Evolutionary conservation across 129 eudicot species (phyloP), one percentile per base, ranked within the genome.

Genomic region (Calendula officinalis): DNA sequence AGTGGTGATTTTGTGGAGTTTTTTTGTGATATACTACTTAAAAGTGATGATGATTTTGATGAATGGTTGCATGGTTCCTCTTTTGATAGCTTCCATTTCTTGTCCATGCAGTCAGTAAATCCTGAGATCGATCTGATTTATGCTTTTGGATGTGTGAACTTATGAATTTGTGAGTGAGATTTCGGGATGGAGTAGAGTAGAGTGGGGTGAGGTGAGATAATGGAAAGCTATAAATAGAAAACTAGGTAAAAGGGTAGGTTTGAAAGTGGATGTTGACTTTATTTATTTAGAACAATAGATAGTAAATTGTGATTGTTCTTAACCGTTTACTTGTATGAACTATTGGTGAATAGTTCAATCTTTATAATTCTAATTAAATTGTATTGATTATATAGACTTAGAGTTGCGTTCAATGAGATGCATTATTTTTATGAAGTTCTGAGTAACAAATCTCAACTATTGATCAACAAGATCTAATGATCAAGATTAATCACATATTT

Each of bases 71-170:
- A 79, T 56, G 84, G 70, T 40, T 82, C 87, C 58, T 79, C 83
- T 66, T 68, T 83, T 46, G 90, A 83, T 33, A 77, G 53, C 51
- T 78, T 83, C 90, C 88, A 81, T 64, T 90, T 84, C 73, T 83
- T 85, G 44, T 90, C 97, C 86, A 82, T 81, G 67, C 81, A 80
- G 34, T 10, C 53, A 47, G 7, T 27, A 65, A 42, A 22, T 22
- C 30, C 64, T 40, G 73, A 66, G 30, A 22, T 22, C 30, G 58
- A 42, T 68, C 60, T 46, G 66, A 69, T 17, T 63, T 68, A 49
- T 48, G 54, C 36, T 44, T 40, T 39, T 55, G 14, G 13, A 15
- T 41, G 3, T 56, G 22, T 60, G 16, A 15, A 14, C 2, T 22
- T 47, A 5, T 57, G 10, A 11, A 8, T 30, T 30, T 57, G 53